Evolutionary conservation across 106 monocot species (phyloP).

Genomic region (Apostasia ramifera): DNA sequence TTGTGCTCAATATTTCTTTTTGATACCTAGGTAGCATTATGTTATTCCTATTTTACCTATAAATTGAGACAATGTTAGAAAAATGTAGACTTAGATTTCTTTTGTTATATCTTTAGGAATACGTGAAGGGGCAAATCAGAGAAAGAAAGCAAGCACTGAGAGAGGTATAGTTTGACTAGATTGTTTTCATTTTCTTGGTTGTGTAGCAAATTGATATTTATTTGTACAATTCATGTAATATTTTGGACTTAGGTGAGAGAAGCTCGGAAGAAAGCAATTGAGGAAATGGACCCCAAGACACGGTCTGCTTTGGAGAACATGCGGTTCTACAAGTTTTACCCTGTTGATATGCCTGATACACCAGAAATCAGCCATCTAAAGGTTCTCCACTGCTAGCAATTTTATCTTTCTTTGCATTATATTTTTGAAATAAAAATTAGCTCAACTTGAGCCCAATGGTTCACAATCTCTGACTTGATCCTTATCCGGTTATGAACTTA

Average conservation of each 20-base stretch:
- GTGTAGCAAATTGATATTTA: neutral
- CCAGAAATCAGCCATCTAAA: slow-evolving; percentile 85
- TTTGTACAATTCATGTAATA: neutral
- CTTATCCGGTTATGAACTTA: too few relatives aligned
- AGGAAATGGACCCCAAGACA: slow-evolving; percentile 69
- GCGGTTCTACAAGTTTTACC: slow-evolving; percentile 90
- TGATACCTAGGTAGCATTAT: too few relatives aligned
- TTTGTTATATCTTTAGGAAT: slow-evolving; percentile 33
- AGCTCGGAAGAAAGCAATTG: slow-evolving; percentile 67
- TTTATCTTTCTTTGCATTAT: too few relatives aligned
- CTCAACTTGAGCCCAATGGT: too few relatives aligned
- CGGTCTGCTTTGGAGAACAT: slow-evolving; percentile 76
- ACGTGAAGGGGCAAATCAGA: slow-evolving; percentile 69
- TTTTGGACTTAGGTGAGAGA: slow-evolving; percentile 53
- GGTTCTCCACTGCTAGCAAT: slow-evolving; percentile 19
- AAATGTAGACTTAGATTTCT: neutral
- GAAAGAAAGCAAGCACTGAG: slow-evolving; percentile 65
- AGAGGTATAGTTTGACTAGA: slow-evolving; percentile 32
- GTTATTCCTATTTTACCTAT: neutral
- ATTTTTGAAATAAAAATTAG: too few relatives aligned
- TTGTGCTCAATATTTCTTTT: too few relatives aligned
- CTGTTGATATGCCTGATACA: slow-evolving; percentile 56
- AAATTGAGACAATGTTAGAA: neutral
- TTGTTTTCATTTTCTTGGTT: neutral
- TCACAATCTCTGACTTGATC: too few relatives aligned